Conservation (phyloP, 2,329 filamentous ascomycete species). For the Penicillium sp. region DNA sequence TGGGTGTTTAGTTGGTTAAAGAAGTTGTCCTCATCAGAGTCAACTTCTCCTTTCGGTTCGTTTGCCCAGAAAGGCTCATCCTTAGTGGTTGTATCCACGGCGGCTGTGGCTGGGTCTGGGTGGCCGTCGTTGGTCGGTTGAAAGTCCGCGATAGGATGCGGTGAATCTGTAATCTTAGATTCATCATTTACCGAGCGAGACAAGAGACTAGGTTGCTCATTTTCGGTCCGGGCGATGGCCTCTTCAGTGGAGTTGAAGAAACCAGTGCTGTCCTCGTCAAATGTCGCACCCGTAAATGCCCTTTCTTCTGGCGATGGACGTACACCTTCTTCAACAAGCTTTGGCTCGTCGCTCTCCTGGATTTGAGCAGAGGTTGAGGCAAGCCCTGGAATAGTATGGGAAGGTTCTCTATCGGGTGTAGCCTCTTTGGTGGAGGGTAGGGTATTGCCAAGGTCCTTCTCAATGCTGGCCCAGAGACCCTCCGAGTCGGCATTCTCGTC, state of each 20-base stretch:
- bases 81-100: constrained; percentile 14
- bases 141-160: not conserved
- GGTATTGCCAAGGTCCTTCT: not conserved
- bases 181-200: not conserved
- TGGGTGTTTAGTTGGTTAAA: constrained; percentile 53
- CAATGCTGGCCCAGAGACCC: not conserved
- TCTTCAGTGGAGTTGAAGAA: not conserved
- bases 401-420: not conserved
- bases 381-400: not conserved
- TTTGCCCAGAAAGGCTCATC: constrained; percentile 45
- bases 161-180: not conserved
- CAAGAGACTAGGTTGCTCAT: not conserved
- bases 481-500: not conserved
- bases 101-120: constrained; percentile 1
- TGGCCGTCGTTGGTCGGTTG: constrained; percentile 1
- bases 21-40: constrained; percentile 56
- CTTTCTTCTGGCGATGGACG: not conserved
- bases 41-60: constrained; percentile 49
- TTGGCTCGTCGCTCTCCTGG: not conserved
- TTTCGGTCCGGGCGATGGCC: constrained; percentile 2
- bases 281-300: not conserved
- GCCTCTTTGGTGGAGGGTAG: not conserved
- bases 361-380: not conserved
- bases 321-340: not conserved
- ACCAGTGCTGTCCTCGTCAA: not conserved